These are phyloP conservation scores for Viola pubescens DNA, from an alignment of 441 rosid species.

Conservation along the genomic window DNA sequence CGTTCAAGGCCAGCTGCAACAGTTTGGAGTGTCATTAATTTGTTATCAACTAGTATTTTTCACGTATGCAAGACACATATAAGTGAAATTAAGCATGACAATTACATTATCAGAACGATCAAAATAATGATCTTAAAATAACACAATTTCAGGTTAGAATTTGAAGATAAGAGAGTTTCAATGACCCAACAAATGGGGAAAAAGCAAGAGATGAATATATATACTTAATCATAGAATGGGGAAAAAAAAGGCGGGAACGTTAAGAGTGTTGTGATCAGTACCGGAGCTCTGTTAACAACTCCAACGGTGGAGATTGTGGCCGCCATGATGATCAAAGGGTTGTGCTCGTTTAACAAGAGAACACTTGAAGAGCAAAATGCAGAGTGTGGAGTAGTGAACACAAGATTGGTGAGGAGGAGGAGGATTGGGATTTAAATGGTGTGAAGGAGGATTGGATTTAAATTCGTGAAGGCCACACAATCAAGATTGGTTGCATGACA, in stretches of 20 bases:
- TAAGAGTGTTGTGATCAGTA: conserved; percentile 13
- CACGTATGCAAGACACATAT: background rate
- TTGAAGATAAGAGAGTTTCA: background rate
- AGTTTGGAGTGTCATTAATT: background rate
- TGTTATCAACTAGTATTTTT: background rate
- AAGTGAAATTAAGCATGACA: background rate
- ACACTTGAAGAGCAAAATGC: conserved; percentile 15
- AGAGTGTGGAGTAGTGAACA: conserved; percentile 23
- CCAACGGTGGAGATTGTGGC: conserved; percentile 71
- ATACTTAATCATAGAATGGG: background rate
- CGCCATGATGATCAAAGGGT: conserved; percentile 37
- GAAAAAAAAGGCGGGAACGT: background rate
- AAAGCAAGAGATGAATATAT: background rate
- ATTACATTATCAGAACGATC: background rate
- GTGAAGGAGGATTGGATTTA: conserved; percentile 16
- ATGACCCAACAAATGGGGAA: background rate
- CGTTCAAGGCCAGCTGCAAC: conserved; percentile 72
- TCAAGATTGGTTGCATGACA: conserved; percentile 34
- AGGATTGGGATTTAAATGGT: conserved; percentile 9
- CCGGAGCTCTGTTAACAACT: conserved; percentile 65
- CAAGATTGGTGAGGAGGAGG: conserved; percentile 15
- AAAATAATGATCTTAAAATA: background rate
- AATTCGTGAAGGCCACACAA: conserved; percentile 40
- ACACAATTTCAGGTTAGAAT: too few relatives aligned
- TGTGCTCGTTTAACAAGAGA: conserved; percentile 2